phyloP scores from a whole-genome alignment of 116 monocot species.

The Dioscorea cayenensis region DNA sequence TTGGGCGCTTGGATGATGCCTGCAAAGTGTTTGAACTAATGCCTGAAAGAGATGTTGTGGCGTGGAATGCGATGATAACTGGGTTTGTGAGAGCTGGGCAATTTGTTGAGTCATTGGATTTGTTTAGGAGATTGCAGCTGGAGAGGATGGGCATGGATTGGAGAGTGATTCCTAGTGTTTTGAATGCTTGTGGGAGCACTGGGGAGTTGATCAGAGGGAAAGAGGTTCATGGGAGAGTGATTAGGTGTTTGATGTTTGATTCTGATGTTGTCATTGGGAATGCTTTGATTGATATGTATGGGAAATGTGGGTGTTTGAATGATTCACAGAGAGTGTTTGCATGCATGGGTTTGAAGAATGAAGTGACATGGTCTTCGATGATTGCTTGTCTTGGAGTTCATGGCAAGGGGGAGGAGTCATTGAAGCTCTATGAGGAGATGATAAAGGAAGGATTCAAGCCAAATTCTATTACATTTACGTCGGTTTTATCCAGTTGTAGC shows the following conservation, averaged over 20 bases:
- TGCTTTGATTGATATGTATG: slow-evolving; percentile 49
- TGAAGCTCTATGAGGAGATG: slow-evolving; percentile 45
- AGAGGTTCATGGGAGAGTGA: slow-evolving; percentile 43
- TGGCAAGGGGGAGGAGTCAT: slow-evolving; percentile 24
- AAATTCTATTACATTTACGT: slow-evolving; percentile 46
- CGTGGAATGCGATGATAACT: slow-evolving; percentile 49
- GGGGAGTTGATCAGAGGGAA: slow-evolving; percentile 53
- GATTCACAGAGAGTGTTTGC: slow-evolving; percentile 34
- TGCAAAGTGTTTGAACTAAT: slow-evolving; percentile 31
- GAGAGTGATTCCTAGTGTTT: slow-evolving; percentile 43
- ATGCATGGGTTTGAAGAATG: slow-evolving; percentile 18
- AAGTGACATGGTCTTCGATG: slow-evolving; percentile 57
- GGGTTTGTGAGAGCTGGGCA: slow-evolving; percentile 30
- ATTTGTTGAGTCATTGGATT: slow-evolving; percentile 6
- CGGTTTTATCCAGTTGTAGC: slow-evolving; percentile 51
- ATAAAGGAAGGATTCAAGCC: slow-evolving; percentile 24
- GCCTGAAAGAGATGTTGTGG: slow-evolving; percentile 24
- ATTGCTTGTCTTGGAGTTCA: slow-evolving; percentile 48
- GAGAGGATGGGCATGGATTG: slow-evolving; percentile 20
- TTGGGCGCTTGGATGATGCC: slow-evolving; percentile 21
- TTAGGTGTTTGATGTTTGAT: slow-evolving; percentile 20
- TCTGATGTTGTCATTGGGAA: slow-evolving; percentile 36
- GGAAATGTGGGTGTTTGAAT: slow-evolving; percentile 27
- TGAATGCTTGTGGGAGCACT: slow-evolving; percentile 34
- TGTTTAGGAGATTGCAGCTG: slow-evolving; percentile 19